Percentiles rank a stretch among this genome's conserved stretches.
These are phyloP conservation scores for Cyclocybe cylindracea DNA, from an alignment of 768 basidiomycete genomes.

Conservation along the genomic window DNA sequence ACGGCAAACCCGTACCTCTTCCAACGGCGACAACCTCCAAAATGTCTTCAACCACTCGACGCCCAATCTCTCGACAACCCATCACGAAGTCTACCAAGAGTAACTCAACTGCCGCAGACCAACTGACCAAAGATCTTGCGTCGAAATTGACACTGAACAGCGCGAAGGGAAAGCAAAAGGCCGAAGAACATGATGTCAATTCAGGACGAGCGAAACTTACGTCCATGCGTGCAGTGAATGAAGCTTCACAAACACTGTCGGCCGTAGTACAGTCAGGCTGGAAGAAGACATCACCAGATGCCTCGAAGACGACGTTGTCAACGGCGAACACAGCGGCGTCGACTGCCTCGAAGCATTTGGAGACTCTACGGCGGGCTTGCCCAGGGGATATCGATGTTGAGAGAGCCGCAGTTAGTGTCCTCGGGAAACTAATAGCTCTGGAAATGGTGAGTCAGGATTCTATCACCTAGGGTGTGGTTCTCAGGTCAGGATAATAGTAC, in stretches of 20 bases:
- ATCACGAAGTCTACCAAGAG: slow-evolving; percentile 9
- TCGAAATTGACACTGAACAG: slow-evolving; percentile 16
- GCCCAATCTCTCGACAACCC: slow-evolving; percentile 7
- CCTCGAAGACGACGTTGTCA: slow-evolving; percentile 29
- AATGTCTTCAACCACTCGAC: slow-evolving; percentile 11
- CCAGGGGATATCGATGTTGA: slow-evolving; percentile 65
- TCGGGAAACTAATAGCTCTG: slow-evolving; percentile 65
- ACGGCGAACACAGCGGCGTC: slow-evolving; percentile 36
- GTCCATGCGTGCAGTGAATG: slow-evolving; percentile 68
- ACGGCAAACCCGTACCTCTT: too few relatives aligned
- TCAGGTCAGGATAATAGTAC: slow-evolving; percentile 40
- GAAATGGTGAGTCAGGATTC: slow-evolving; percentile 62
- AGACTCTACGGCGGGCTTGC: slow-evolving; percentile 43
- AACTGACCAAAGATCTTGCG: slow-evolving; percentile 13
- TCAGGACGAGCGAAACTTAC: slow-evolving; percentile 38
- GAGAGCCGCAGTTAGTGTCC: slow-evolving; percentile 66
- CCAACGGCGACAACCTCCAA: too few relatives aligned
- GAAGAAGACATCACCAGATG: slow-evolving; percentile 42
- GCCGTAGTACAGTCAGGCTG: slow-evolving; percentile 56
- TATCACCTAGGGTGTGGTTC: background rate
- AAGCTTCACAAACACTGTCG: slow-evolving; percentile 59
- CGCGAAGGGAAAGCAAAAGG: slow-evolving; percentile 32
- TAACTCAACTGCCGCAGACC: slow-evolving; percentile 7
- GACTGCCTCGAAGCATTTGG: slow-evolving; percentile 46
- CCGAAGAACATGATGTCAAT: slow-evolving; percentile 1